Evolutionary conservation across 371 early-diverging fungal species (phyloP), one percentile per base, ranked within the genome.

Genomic region (Mortierella sp.): DNA sequence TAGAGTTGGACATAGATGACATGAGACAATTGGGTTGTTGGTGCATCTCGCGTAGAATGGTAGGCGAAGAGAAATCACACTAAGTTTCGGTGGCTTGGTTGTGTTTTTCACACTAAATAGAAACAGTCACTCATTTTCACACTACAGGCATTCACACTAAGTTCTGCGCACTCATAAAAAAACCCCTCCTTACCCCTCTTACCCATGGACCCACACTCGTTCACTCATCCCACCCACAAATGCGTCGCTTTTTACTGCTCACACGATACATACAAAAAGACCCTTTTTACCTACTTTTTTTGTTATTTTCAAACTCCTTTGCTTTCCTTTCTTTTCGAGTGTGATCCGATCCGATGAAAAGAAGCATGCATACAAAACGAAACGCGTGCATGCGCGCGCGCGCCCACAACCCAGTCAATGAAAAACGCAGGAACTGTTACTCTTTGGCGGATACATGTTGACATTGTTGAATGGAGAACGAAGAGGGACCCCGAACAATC

Each of bases 401-500:
- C n/a, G 26, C n/a, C 13, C 31, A 26, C 26, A 55, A 55, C 21
- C 1, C 13, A 46, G 13, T 1, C 55, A n/a, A 13, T 57, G 28
- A 8, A 43, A 43, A 8, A n/a, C 43, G 43, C 43, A 46, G 48
- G 48, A 13, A 46, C 13, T 13, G 13, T 1, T 61, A 61, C 61
- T 37, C 37, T 21, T 34, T 6, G 61, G 34, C 37, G 37, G 57
- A 28, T 57, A 57, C 57, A 14, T 54, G 5, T 8, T n/a, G 10
- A 24, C n/a, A 24, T 55, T n/a, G 55, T 26, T 55, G 53, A 19
- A 19, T 16, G 53, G 53, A 53, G 3, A 21, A 53, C 53, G 57
- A n/a, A 26, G 31, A 4, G 61, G 61, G 61, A 61, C 61, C 59
- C 61, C 34, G 61, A 61, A 61, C 61, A 61, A 61, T 61, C 61